Evolutionary conservation across 202 grass and related monocot species (phyloP).

Genomic region (Hordeum pubiflorum): DNA sequence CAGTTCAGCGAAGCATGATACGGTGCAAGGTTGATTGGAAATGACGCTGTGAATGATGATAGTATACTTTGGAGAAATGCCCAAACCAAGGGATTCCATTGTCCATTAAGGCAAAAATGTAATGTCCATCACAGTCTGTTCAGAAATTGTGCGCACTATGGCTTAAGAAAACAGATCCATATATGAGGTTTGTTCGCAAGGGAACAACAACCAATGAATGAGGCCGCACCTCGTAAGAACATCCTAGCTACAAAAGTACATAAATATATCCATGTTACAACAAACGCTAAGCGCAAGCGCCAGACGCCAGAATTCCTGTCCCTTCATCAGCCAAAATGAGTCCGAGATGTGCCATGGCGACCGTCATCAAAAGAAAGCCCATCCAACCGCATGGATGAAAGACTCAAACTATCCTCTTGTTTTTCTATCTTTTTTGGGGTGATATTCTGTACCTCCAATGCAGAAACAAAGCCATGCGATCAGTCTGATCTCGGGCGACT

Average conservation of each 20-base stretch:
- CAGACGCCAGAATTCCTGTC: constrained; percentile 9
- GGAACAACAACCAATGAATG: constrained; percentile 40
- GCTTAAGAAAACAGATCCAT: not conserved
- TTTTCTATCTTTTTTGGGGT: constrained; percentile 13
- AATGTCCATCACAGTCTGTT: not conserved
- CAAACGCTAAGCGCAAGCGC: not conserved
- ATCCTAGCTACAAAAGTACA: constrained; percentile 34
- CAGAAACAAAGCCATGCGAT: constrained; percentile 2
- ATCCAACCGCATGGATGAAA: constrained; percentile 17
- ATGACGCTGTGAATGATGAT: not conserved
- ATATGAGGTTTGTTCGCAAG: constrained; percentile 1
- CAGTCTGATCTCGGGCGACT: constrained; percentile 81
- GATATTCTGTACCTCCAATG: not conserved
- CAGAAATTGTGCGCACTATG: not conserved
- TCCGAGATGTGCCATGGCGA: not conserved
- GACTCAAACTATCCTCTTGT: constrained; percentile 1
- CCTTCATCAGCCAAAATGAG: constrained; percentile 33
- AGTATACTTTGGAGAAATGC: not conserved
- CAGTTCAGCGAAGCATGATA: too few relatives aligned
- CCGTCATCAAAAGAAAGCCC: constrained; percentile 42
- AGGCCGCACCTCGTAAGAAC: constrained; percentile 7
- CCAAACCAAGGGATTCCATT: not conserved
- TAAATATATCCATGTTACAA: constrained; percentile 23
- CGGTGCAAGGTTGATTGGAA: not conserved
- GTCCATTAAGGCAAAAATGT: not conserved